A percentile compares a stretch with the other conserved stretches of the same genome.
These are phyloP conservation scores for Scheffersomyces coipomensis DNA, from an alignment of 805 yeast genomes.

Conservation along the genomic window DNA sequence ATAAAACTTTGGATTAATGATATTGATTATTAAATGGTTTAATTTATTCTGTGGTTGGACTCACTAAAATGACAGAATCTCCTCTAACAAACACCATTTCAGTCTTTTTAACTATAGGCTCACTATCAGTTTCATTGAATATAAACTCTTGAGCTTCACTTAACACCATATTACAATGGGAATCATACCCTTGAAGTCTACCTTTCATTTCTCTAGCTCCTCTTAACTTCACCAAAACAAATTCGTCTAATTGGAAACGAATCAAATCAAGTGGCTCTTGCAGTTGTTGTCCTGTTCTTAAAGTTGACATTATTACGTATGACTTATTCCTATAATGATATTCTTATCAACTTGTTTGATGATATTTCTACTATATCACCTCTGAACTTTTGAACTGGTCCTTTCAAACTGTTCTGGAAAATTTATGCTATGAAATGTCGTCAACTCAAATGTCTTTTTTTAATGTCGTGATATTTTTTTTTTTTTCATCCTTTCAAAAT, in stretches of 20 bases:
- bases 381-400: too few relatives aligned
- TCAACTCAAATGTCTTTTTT: too few relatives aligned
- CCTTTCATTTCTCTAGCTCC: constrained; percentile 94
- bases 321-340: too few relatives aligned
- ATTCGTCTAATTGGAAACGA: constrained; percentile 82
- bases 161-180: constrained; percentile 93
- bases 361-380: too few relatives aligned
- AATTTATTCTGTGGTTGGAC: constrained; percentile 31
- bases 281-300: constrained; percentile 30
- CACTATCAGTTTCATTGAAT: constrained; percentile 52
- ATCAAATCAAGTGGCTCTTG: constrained; percentile 89
- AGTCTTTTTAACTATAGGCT: constrained; percentile 52
- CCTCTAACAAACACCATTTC: constrained; percentile 97
- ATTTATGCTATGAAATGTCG: too few relatives aligned
- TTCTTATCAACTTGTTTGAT: too few relatives aligned
- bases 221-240: constrained; percentile 82
- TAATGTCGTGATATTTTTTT: too few relatives aligned
- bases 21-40: neutral
- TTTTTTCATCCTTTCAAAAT: too few relatives aligned
- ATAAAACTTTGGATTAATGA: too few relatives aligned
- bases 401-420: too few relatives aligned
- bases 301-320: constrained; percentile 31
- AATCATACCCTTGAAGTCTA: constrained; percentile 87
- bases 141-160: constrained; percentile 90
- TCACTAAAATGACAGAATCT: constrained; percentile 89